Conservation (phyloP, 306 rosid genomes). For the Dalbergia cultrata region DNA sequence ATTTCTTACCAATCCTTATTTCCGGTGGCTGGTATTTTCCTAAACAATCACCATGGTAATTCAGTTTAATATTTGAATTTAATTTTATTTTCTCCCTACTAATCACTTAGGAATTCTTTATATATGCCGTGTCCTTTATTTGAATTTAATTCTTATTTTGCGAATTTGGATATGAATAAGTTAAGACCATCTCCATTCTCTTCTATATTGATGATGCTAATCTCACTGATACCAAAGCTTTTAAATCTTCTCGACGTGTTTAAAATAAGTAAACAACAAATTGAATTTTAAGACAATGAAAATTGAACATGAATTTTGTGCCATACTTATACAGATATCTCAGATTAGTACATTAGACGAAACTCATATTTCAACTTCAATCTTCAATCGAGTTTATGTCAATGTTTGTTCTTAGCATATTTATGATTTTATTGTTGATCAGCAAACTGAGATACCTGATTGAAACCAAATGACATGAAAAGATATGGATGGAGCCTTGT, state of each 20-base stretch:
- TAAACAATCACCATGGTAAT: too few relatives aligned
- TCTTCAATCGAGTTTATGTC: background rate
- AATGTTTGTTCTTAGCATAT: background rate
- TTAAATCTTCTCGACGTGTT: background rate
- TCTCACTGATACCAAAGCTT: conserved; percentile 6
- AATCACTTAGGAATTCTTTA: too few relatives aligned
- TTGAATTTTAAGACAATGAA: conserved; percentile 12
- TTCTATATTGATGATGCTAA: background rate
- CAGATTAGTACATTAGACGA: conserved; percentile 19
- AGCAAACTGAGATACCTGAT: conserved; percentile 7
- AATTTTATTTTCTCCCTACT: too few relatives aligned
- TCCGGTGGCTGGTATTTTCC: too few relatives aligned
- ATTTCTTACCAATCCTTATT: too few relatives aligned
- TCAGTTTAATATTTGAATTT: too few relatives aligned
- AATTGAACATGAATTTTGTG: background rate
- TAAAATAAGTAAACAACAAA: background rate
- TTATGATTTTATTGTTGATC: background rate
- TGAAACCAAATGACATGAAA: conserved; percentile 23
- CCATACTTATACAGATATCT: background rate
- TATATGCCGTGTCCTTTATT: too few relatives aligned
- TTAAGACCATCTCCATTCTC: too few relatives aligned
- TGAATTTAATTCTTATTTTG: too few relatives aligned
- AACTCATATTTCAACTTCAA: conserved; percentile 12
- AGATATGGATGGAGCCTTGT: conserved; percentile 10
- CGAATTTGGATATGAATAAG: too few relatives aligned